These are phyloP conservation scores for Solanum tacnaense DNA, from an alignment of 257 asterid species.

Conservation along the genomic window DNA sequence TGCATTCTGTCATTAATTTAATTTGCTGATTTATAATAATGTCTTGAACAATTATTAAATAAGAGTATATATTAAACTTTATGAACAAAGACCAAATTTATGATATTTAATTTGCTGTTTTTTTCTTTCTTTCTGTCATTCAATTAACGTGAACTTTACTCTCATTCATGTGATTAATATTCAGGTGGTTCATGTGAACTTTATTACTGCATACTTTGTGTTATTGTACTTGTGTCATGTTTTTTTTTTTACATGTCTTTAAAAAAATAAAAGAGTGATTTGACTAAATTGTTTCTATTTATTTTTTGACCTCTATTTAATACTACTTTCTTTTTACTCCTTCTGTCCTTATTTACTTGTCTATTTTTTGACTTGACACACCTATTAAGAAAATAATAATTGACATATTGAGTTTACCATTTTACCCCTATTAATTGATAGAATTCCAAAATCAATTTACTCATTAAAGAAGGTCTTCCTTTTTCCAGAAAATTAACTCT, in stretches of 20 bases:
- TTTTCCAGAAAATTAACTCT: too few relatives aligned
- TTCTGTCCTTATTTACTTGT: too few relatives aligned
- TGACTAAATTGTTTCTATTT: background rate
- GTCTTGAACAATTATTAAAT: background rate
- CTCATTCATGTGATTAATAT: background rate
- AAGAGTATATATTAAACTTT: background rate
- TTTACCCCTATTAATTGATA: too few relatives aligned
- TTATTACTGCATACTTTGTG: background rate
- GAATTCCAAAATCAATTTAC: too few relatives aligned
- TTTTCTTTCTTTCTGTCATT: background rate
- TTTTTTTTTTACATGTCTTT: background rate
- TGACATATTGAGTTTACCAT: too few relatives aligned
- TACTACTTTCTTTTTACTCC: too few relatives aligned
- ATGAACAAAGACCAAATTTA: background rate
- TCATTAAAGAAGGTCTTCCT: too few relatives aligned
- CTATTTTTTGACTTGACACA: rapidly evolving
- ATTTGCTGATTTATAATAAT: background rate
- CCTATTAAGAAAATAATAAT: too few relatives aligned
- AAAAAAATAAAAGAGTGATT: background rate
- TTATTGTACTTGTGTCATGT: background rate
- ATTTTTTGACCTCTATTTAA: background rate
- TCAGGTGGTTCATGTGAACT: background rate
- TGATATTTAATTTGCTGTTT: background rate
- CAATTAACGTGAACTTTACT: background rate
- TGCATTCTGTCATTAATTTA: background rate